Evolutionary conservation across 768 basidiomycete genomes (phyloP).

Genomic region (Podaxis pistillaris): DNA sequence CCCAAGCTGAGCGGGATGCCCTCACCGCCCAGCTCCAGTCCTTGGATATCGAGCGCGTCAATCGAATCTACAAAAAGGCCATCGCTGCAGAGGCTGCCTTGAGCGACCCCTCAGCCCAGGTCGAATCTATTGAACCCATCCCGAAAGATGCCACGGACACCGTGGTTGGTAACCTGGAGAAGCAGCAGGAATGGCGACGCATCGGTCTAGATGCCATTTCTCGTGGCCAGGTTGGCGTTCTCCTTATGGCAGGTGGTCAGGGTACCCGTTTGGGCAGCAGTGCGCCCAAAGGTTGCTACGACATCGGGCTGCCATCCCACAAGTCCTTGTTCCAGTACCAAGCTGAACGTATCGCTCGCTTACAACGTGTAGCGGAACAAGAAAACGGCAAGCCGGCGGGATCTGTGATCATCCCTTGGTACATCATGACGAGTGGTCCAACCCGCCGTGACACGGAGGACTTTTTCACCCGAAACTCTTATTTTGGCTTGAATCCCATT

Average conservation of each 20-base stretch:
- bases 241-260: constrained; percentile 98
- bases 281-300: constrained; percentile 97
- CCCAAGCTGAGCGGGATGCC: constrained; percentile 56
- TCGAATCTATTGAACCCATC: constrained; percentile 73
- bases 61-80: constrained; percentile 81
- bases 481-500: constrained; percentile 77
- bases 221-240: constrained; percentile 84
- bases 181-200: constrained; percentile 70
- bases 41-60: constrained; percentile 89
- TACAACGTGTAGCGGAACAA: constrained; percentile 74
- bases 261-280: constrained; percentile 91
- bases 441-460: constrained; percentile 83
- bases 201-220: constrained; percentile 81
- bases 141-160: constrained; percentile 75
- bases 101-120: constrained; percentile 32
- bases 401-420: constrained; percentile 87
- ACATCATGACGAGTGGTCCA: constrained; percentile 98
- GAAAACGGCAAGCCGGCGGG: constrained; percentile 49
- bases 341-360: constrained; percentile 89
- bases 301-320: constrained; percentile 91
- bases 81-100: constrained; percentile 60
- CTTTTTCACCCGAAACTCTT: constrained; percentile 75
- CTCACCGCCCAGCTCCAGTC: constrained; percentile 71
- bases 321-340: constrained; percentile 96
- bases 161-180: constrained; percentile 44